Conservation (phyloP, 2,329 filamentous ascomycete species). For the Fusarium oligoseptatum region DNA sequence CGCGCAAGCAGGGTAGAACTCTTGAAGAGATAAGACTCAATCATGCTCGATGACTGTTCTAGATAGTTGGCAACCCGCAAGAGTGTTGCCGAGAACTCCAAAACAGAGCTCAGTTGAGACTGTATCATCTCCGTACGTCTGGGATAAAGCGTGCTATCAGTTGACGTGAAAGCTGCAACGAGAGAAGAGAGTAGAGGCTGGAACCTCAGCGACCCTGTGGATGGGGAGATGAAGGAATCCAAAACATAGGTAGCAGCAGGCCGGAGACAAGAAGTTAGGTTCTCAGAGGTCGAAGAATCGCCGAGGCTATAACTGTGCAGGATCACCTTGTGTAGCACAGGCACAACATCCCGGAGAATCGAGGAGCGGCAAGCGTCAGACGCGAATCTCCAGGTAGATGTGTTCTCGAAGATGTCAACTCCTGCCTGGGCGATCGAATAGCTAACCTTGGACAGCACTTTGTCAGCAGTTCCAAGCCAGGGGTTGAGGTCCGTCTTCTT, state of each 20-base stretch:
- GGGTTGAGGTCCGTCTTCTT: conserved; percentile 64
- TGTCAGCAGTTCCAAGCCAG: conserved; percentile 82
- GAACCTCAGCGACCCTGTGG: conserved; percentile 78
- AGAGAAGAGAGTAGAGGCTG: conserved; percentile 82
- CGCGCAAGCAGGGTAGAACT: conserved; percentile 81
- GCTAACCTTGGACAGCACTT: conserved; percentile 79
- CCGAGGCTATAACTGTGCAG: conserved; percentile 82
- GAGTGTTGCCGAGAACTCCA: conserved; percentile 76
- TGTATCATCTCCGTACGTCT: conserved; percentile 67
- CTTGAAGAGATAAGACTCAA: conserved; percentile 87
- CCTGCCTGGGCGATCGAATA: conserved; percentile 80
- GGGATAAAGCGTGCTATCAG: conserved; percentile 73
- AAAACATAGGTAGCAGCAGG: conserved; percentile 82
- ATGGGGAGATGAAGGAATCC: conserved; percentile 80
- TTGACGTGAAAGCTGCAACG: conserved; percentile 60
- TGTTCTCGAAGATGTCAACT: conserved; percentile 88
- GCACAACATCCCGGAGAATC: conserved; percentile 76
- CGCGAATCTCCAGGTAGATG: conserved; percentile 86
- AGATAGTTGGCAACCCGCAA: conserved; percentile 77
- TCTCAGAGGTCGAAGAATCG: conserved; percentile 62
- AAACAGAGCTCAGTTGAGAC: conserved; percentile 72
- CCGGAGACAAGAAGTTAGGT: conserved; percentile 72
- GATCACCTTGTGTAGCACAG: conserved; percentile 79
- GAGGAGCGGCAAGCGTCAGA: conserved; percentile 75
- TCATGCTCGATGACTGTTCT: conserved; percentile 71